Percentiles rank a stretch among this genome's conserved stretches.
Evolutionary conservation across 2,329 filamentous ascomycete species (phyloP).

Genomic region (Mollisiaceae sp.): DNA sequence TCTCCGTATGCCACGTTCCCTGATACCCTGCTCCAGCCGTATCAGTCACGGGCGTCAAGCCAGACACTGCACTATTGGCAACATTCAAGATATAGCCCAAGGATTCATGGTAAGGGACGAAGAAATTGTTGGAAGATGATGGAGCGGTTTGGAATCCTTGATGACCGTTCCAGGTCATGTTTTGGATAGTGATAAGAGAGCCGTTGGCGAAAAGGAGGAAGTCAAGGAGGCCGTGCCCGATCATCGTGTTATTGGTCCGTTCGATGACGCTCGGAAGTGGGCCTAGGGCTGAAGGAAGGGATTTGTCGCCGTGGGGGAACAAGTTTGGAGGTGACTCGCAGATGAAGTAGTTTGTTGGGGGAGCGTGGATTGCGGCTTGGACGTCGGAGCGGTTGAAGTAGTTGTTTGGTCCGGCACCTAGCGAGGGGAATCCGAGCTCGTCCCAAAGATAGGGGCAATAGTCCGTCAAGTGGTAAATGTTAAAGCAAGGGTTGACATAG

Average conservation of each 20-base stretch:
- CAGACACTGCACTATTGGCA: conserved; percentile 27
- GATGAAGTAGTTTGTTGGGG: conserved; percentile 55
- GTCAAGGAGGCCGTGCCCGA: conserved; percentile 66
- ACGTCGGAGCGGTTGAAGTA: conserved; percentile 69
- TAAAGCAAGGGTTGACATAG: conserved; percentile 64
- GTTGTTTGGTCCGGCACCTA: conserved; percentile 57
- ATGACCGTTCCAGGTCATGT: conserved; percentile 71
- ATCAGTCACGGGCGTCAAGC: conserved; percentile 29
- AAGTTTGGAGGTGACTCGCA: conserved; percentile 55
- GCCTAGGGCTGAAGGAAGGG: conserved; percentile 52
- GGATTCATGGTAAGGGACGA: conserved; percentile 49
- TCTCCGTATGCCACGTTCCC: conserved; percentile 64
- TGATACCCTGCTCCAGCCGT: conserved; percentile 38
- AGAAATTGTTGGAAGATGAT: conserved; percentile 32
- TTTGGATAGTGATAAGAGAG: conserved; percentile 68
- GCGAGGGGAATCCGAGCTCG: conserved; percentile 48
- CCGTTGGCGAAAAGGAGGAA: conserved; percentile 68
- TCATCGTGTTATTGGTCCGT: conserved; percentile 62
- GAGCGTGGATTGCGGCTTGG: conserved; percentile 63
- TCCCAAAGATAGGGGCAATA: conserved; percentile 44
- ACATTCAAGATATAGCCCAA: conserved; percentile 54
- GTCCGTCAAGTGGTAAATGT: conserved; percentile 65
- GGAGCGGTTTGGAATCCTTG: conserved; percentile 62
- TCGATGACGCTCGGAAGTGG: conserved; percentile 66
- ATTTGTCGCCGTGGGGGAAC: conserved; percentile 52